Evolutionary conservation across 2,329 filamentous ascomycete species (phyloP), one percentile per base, ranked within the genome.

Genomic region (Exophiala spinifera): DNA sequence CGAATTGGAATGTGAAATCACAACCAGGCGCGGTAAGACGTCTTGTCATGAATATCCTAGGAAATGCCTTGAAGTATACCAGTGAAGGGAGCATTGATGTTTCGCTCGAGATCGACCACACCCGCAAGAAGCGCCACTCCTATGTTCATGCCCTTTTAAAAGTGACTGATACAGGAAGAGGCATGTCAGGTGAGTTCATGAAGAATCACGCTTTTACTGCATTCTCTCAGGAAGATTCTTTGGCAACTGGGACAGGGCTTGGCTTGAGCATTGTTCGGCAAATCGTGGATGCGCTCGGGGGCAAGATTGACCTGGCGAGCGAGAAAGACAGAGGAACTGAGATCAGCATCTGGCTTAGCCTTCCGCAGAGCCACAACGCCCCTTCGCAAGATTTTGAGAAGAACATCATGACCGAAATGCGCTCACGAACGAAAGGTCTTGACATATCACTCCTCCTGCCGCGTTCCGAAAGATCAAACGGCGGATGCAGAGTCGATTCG

Each of bases 41-140:
- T 6, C 77, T 85, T 44, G 74, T 85, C 45, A 83, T 84, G 80
- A 85, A 85, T 52, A 62, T 85, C 0, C 79, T 84, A 39, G 80
- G 80, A 7, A 86, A 86, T 61, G 76, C 83, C 0, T 72, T 85
- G 63, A 86, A 85, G 64, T 86, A 84, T 54, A 85, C 81, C 0
- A 71, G 74, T 1, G 64, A 69, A 1, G 82, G 82, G 3, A 77
- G 71, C 49, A 74, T 85, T 2, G 72, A 74, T 6, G 68, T 81
- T 3, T 69, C 64, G 2, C 57, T 80, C 11, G 65, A 68, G 49
- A 56, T 65, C 1, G 68, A 67, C 14, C 62, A 61, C n/a, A 66
- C 63, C 2, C 63, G 67, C 4, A 61, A 69, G 11, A 68, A 66
- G 5, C 49, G 65, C 1, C 67, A 69, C 46, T 69, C 72, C 5